A percentile compares a stretch with the other conserved stretches of the same genome.
Conservation (phyloP, 805 yeast genomes). For the Kodamaea laetipori region DNA sequence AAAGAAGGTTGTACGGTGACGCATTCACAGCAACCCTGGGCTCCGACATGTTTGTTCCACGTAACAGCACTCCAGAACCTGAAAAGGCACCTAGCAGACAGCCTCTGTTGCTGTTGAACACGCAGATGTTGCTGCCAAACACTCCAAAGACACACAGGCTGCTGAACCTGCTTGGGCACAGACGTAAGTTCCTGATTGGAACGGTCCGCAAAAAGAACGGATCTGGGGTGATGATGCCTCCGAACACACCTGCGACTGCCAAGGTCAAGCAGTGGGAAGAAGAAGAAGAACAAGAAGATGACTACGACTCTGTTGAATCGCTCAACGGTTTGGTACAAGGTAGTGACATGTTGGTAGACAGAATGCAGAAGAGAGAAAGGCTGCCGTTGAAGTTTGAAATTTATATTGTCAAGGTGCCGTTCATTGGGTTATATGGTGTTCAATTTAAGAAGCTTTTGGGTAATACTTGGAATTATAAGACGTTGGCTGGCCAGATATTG, state of each 20-base stretch:
- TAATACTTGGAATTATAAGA: slow-evolving; percentile 93
- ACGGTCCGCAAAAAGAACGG: slow-evolving; percentile 52
- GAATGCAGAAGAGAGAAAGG: slow-evolving; percentile 53
- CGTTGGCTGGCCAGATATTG: slow-evolving; percentile 82
- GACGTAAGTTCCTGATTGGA: slow-evolving; percentile 66
- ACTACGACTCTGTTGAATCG: slow-evolving; percentile 54
- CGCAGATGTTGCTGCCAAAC: slow-evolving; percentile 34
- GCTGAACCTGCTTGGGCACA: slow-evolving; percentile 47
- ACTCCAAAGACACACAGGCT: slow-evolving; percentile 38
- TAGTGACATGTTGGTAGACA: slow-evolving; percentile 59
- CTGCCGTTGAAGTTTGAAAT: slow-evolving; percentile 85
- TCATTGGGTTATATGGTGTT: slow-evolving; percentile 87
- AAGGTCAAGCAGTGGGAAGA: slow-evolving; percentile 27
- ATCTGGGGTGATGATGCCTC: slow-evolving; percentile 45
- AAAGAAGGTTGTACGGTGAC: slow-evolving; percentile 39
- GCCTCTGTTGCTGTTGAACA: slow-evolving; percentile 38
- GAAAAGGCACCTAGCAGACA: slow-evolving; percentile 36
- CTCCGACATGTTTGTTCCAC: slow-evolving; percentile 19
- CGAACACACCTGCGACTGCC: slow-evolving; percentile 58
- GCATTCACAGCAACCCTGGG: slow-evolving; percentile 42
- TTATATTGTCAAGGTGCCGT: slow-evolving; percentile 87
- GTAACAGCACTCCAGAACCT: slow-evolving; percentile 31
- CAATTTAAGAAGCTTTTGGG: slow-evolving; percentile 93
- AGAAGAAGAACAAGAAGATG: slow-evolving; percentile 42
- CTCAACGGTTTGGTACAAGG: slow-evolving; percentile 51